A percentile compares a stretch with the other conserved stretches of the same genome.
phyloP scores from a whole-genome alignment of 2,329 filamentous ascomycete species.

The Fusarium sublunatum region DNA sequence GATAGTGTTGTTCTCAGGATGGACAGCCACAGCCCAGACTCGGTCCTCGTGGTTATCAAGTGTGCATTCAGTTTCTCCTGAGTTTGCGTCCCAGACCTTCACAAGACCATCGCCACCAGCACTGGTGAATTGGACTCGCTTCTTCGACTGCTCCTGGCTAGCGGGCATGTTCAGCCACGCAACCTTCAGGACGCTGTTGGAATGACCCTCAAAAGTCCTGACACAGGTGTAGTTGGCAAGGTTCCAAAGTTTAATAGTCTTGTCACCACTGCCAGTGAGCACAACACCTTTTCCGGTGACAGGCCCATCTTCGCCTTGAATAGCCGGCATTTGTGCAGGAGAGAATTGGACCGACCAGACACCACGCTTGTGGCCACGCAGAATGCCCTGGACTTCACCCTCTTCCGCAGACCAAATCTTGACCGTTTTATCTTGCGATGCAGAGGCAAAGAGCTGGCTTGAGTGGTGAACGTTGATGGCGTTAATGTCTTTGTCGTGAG shows the following conservation, averaged over 20 bases:
- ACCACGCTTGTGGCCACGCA: conserved; percentile 91
- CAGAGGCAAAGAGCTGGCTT: conserved; percentile 88
- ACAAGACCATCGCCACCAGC: conserved; percentile 94
- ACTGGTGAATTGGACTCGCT: conserved; percentile 79
- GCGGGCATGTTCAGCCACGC: conserved; percentile 77
- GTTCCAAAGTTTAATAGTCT: conserved; percentile 96
- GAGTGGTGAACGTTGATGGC: conserved; percentile 84
- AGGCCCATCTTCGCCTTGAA: conserved; percentile 77
- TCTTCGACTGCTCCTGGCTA: conserved; percentile 64
- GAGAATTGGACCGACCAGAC: conserved; percentile 97
- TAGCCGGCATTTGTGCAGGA: conserved; percentile 77
- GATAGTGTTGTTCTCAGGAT: conserved; percentile 76
- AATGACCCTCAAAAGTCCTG: conserved; percentile 94
- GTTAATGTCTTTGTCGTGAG: conserved; percentile 99
- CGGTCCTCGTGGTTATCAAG: conserved; percentile 97
- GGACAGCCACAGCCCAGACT: conserved; percentile 87
- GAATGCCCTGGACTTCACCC: conserved; percentile 89
- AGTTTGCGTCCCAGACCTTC: conserved; percentile 93
- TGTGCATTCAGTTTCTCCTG: conserved; percentile 86
- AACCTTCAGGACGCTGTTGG: conserved; percentile 93
- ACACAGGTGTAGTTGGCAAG: conserved; percentile 92
- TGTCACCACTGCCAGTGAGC: conserved; percentile 93
- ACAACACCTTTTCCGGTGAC: conserved; percentile 84
- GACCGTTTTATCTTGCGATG: conserved; percentile 94
- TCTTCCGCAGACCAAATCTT: conserved; percentile 96